Evolutionary conservation across 1,284 basidiomycete genomes (phyloP), one percentile per base, ranked within the genome.

Genomic region (Cutaneotrichosporon sp.): DNA sequence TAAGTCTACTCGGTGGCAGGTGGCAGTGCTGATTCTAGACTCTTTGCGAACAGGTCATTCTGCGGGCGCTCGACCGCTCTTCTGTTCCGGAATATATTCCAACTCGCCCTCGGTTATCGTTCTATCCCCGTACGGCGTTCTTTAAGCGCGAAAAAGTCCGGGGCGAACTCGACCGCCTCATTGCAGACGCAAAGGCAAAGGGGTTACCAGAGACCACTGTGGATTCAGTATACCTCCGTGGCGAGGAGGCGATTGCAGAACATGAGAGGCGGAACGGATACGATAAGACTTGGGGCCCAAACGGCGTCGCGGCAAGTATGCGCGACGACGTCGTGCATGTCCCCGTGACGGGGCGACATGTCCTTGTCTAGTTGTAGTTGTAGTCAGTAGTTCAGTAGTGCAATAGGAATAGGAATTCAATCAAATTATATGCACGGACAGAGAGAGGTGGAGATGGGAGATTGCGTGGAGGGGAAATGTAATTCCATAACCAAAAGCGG

Each of bases 41-140:
- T 5, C 69, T 74, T 13, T 68, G 68, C 60, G 74, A 76, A 61
- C 72, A 74, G 56, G 73, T 74, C 32, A 76, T 76, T 46, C 70
- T 76, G 7, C 67, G 70, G 11, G 67, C 63, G 4, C 67, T 76
- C 16, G 69, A 68, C 1, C 64, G 73, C n/a, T 50, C 56, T 10
- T 64, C 63, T 1, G 61, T 75, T 14, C 72, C 73, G 1, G 72
- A 73, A 61, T 73, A 67, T 66, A 66, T 62, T 22, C 71, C 72
- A 4, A 73, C 69, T 5, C 64, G 72, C 1, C 63, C 66, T 11
- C 57, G 71, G 3, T 22, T 70, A 8, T 22, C 64, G 5, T 68
- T 63, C 50, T 73, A 73, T 60, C 70, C 72, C 0, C 70, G 73
- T 42, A 73, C 71, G 5, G 72, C 70, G 0, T 72, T 40, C 38